Base-by-base conservation (phyloP, 805 yeast genomes). In the Suhomyces faveliae region DNA sequence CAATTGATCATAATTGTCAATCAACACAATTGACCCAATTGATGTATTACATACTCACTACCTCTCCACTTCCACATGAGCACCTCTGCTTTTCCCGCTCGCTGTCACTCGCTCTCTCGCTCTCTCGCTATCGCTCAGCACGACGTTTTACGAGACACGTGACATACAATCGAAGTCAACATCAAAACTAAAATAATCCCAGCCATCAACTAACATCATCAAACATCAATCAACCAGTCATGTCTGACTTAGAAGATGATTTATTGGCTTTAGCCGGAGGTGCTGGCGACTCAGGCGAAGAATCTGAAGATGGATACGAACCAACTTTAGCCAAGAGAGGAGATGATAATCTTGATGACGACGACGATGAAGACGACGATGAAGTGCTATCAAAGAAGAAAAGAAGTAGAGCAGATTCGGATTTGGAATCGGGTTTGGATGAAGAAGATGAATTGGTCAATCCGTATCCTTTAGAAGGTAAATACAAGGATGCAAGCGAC, bases 381-480 rank as follows among this genome's bases (percentile, higher is more conserved):
- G 70, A 61, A n/a, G 73, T 48, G 17, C 49, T 47, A 37, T 50
- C 51, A 8, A 67, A 37, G 68, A 63, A 8, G 67, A 62, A 71
- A 66, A 7, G 76, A 58, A 19, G 54, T 35, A 21, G 21, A 12
- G 48, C 40, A 3, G 25, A 42, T 3, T 49, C 51, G n/a, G 56
- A 44, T 13, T 49, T 41, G 19, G 62, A 53, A 38, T 51, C 44
- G 4, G 60, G 47, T 9, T 59, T 48, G 21, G 58, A 55, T 1
- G 52, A 46, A 9, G 70, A 62, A 4, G 63, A 56, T 0, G 70
- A 63, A 22, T 58, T 72, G 46, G 58, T 66, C 40, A 85, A 86
- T 59, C 99, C 98, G 8, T 94, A 91, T 63, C 99, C 99, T 2
- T 68, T 92, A 46, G 97, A 90, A 61, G 96, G 96, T 6, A 89